Evolutionary conservation across 768 basidiomycete species (phyloP), one percentile per base, ranked within the genome.

Genomic region (Hericium rajendrae): DNA sequence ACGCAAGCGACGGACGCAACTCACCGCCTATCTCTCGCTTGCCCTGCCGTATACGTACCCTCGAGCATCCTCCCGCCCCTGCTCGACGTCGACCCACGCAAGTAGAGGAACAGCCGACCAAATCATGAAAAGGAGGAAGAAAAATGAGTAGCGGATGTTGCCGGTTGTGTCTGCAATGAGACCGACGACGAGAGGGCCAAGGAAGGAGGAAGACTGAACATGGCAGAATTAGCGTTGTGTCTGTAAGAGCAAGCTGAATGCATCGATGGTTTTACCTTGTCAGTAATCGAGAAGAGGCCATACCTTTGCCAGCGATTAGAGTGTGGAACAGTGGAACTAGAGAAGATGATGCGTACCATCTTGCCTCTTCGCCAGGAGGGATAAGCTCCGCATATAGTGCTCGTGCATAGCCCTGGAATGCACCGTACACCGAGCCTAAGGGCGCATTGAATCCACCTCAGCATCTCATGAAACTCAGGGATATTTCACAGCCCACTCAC

Each of bases 81-180:
- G 67, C 48, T 84, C 82, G 1, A 91, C 76, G 66, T 94, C 76
- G 3, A 95, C 89, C 38, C 76, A 74, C 59, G 72, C 64, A 6
- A 99, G 75, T 0, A 95, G 71, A 0, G 94, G 94, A 1, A 95
- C 71, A 0, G 93, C 87, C 1, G 82, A 62, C 80, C 86, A 86
- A 12, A 97, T 75, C 86, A 95, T 89, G 53, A 76, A 57, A 3
- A 91, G 76, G 15, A 97, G 78, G 74, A 98, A 94, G 67, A 91
- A 84, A 71, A 97, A 97, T 2, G 86, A 85, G 60, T 88, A 88
- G 26, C 94, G 86, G 51, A 97, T 94, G 69, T 95, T 94, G 2
- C 90, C 93, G 0, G 93, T 97, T 48, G 76, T 69, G 67, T 95
- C 93, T 0, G 94, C 85, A 41, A 97, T 88, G 39, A 94, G 62